These are phyloP conservation scores for Candida glaebosa DNA, from an alignment of 805 yeast species.

Conservation along the genomic window DNA sequence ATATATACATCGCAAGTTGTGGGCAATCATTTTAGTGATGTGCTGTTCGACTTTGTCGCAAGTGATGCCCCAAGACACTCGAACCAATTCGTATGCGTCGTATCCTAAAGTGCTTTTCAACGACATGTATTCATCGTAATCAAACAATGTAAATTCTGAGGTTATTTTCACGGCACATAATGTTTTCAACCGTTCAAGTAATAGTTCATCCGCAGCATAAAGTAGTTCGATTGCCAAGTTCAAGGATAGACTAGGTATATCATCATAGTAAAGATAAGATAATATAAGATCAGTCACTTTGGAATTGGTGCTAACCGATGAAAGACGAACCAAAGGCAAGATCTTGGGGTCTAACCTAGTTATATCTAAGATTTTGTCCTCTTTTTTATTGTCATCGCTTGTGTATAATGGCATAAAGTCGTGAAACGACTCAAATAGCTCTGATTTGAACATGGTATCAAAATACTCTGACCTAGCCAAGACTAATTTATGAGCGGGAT, in stretches of 20 bases:
- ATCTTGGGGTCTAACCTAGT: conserved; percentile 9
- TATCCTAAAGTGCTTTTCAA: conserved; percentile 24
- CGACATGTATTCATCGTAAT: conserved; percentile 15
- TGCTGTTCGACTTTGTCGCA: conserved; percentile 62
- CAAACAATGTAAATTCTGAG: conserved; percentile 18
- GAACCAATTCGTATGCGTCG: conserved; percentile 53
- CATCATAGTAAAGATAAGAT: conserved; percentile 58
- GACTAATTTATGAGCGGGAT: conserved; percentile 64
- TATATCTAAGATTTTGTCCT: conserved; percentile 13
- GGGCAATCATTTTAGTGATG: conserved; percentile 57
- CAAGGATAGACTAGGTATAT: conserved; percentile 45
- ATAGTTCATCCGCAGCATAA: conserved; percentile 54
- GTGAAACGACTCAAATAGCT: conserved; percentile 18
- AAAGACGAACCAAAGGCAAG: conserved; percentile 28
- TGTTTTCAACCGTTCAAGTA: conserved; percentile 62
- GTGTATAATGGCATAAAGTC: conserved; percentile 14
- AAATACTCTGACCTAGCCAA: conserved; percentile 62
- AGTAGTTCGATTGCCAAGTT: conserved; percentile 53
- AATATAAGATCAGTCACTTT: conserved; percentile 49
- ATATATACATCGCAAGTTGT: conserved; percentile 38
- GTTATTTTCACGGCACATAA: conserved; percentile 55
- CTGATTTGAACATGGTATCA: conserved; percentile 57
- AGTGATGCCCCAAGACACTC: conserved; percentile 66
- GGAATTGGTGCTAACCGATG: conserved; percentile 14
- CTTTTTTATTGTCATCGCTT: not conserved